These are phyloP conservation scores for Nelumbo lutea DNA, from an alignment of 164 flowering plant species.

Conservation along the genomic window DNA sequence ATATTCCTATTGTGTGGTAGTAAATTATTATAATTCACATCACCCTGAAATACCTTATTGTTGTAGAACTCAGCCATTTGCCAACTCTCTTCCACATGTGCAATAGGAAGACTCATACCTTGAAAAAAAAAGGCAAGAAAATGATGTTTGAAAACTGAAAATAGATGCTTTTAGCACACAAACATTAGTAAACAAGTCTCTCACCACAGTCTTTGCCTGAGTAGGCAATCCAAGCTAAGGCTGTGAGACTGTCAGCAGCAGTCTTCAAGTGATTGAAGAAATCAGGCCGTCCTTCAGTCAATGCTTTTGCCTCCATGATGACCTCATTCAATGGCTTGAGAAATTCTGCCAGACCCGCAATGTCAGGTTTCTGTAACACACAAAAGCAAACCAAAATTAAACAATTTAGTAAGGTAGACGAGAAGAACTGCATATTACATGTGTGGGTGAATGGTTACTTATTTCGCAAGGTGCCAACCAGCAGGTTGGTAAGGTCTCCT, in stretches of 20 bases:
- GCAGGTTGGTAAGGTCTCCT: too few relatives aligned
- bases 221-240: constrained; percentile 98
- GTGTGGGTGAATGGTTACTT: too few relatives aligned
- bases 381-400: background rate
- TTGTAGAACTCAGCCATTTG: constrained; percentile 94
- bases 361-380: constrained; percentile 78
- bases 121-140: constrained; percentile 6
- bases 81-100: constrained; percentile 99
- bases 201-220: constrained; percentile 93
- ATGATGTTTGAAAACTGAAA: background rate
- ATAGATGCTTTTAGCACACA: background rate
- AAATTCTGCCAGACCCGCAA: constrained; percentile 61
- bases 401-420: too few relatives aligned
- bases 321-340: constrained; percentile 88
- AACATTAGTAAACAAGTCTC: constrained; percentile 6
- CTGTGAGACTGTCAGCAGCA: constrained; percentile 80
- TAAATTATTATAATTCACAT: background rate
- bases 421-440: too few relatives aligned
- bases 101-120: constrained; percentile 99
- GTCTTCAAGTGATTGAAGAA: constrained; percentile 83
- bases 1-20: background rate
- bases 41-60: constrained; percentile 56
- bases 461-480: too few relatives aligned
- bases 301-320: constrained; percentile 61
- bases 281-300: constrained; percentile 88